These are phyloP conservation scores for Pythium volutum DNA, from an alignment of 352 stramenopile species.

Conservation along the genomic window DNA sequence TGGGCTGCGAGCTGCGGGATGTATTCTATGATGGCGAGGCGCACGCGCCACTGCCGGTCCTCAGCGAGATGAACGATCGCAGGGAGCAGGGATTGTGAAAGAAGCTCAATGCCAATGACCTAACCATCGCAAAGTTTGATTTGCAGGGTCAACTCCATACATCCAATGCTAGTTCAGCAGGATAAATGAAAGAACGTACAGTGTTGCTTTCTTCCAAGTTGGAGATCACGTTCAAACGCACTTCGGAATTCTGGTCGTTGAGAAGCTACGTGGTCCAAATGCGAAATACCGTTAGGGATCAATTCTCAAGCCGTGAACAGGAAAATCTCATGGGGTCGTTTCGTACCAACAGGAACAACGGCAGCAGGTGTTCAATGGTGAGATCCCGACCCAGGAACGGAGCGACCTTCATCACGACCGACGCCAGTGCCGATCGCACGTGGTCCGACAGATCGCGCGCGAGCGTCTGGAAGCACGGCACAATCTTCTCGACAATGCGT, in stretches of 20 bases:
- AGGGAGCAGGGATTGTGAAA: slow-evolving; percentile 96
- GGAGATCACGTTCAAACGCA: slow-evolving; percentile 98
- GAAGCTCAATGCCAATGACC: slow-evolving; percentile 96
- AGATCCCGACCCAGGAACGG: slow-evolving; percentile 92
- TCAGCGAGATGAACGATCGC: slow-evolving; percentile 97
- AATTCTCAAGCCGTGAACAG: neutral
- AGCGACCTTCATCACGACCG: slow-evolving; percentile 94
- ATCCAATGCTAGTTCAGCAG: neutral
- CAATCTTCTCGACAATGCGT: slow-evolving; percentile 66
- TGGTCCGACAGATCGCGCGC: slow-evolving; percentile 97
- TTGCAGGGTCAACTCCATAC: neutral
- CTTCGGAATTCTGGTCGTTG: slow-evolving; percentile 96
- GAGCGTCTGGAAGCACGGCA: slow-evolving; percentile 90
- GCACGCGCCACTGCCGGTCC: slow-evolving; percentile 98
- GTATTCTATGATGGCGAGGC: slow-evolving; percentile 98
- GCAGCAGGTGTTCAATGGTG: slow-evolving; percentile 93
- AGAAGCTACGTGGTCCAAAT: slow-evolving; percentile 63
- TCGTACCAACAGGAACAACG: slow-evolving; percentile 90
- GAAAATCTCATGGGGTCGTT: slow-evolving; percentile 1
- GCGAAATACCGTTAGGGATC: neutral
- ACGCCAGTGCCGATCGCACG: slow-evolving; percentile 94
- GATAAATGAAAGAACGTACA: slow-evolving; percentile 30
- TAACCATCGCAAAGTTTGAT: slow-evolving; percentile 19
- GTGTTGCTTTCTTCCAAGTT: slow-evolving; percentile 95
- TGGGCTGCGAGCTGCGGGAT: slow-evolving; percentile 96